Conservation (phyloP, 768 basidiomycete genomes). For the Candolleomyces aberdarensis region DNA sequence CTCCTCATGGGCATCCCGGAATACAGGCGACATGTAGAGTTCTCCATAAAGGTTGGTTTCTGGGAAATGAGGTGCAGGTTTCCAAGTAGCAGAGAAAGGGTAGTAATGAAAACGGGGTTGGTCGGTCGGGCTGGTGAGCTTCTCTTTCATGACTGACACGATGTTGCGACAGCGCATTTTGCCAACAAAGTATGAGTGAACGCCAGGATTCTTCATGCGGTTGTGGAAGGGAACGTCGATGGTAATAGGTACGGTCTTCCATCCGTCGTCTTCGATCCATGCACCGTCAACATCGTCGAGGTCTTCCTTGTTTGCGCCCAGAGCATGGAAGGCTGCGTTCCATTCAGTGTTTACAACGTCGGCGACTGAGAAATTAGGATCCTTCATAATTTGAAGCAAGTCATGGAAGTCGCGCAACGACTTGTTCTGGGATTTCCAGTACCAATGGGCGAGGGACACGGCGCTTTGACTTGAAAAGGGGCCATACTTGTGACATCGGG, state of each 20-base stretch:
- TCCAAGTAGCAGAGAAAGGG: neutral
- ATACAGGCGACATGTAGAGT: conserved; percentile 13
- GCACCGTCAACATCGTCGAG: neutral
- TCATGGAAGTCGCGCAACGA: neutral
- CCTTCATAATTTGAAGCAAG: neutral
- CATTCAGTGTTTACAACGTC: neutral
- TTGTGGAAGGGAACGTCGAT: neutral
- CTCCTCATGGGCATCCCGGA: conserved; percentile 12
- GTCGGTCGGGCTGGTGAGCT: neutral
- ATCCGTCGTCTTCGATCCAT: neutral
- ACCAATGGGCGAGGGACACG: neutral
- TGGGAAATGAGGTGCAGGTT: neutral
- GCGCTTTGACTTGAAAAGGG: neutral
- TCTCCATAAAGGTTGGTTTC: conserved; percentile 15
- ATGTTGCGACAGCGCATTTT: conserved; percentile 1
- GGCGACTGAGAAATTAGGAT: neutral
- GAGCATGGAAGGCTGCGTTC: neutral
- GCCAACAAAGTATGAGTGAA: neutral
- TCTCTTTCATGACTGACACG: neutral
- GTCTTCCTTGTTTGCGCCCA: neutral
- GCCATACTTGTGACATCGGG: neutral
- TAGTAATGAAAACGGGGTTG: neutral
- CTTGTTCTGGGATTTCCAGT: neutral
- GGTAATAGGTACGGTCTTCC: neutral
- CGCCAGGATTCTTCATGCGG: neutral